Conservation (phyloP, 208 protist species). For the Crithidia fasciculata region DNA sequence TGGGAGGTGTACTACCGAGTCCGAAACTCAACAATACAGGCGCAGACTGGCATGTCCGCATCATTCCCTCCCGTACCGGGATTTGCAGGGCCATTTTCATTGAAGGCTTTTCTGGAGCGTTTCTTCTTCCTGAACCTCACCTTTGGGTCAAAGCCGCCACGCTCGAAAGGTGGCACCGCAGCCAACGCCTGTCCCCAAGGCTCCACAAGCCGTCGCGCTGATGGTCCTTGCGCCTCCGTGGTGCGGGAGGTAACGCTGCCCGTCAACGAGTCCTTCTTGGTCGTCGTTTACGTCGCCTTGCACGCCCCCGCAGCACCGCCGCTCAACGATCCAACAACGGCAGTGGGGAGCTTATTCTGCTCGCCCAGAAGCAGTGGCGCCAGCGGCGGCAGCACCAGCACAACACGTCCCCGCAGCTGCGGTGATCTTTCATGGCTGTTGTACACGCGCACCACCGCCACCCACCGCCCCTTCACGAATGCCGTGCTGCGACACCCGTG, state of each 20-base stretch:
- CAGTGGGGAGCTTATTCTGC: too few relatives aligned
- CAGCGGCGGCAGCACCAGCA: too few relatives aligned
- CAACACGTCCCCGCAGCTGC: background rate
- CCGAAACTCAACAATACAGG: background rate
- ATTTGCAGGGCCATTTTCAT: constrained; percentile 52
- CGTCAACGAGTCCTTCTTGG: constrained; percentile 40
- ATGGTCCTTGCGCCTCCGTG: background rate
- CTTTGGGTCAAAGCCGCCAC: constrained; percentile 1
- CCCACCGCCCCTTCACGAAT: constrained; percentile 32
- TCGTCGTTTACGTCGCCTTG: constrained; percentile 55
- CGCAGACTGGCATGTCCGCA: constrained; percentile 31
- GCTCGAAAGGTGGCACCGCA: background rate
- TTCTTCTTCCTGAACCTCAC: constrained; percentile 48
- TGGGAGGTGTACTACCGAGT: background rate
- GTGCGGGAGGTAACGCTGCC: constrained; percentile 24
- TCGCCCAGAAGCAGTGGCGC: too few relatives aligned
- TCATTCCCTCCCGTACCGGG: constrained; percentile 54
- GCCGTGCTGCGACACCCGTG: constrained; percentile 50
- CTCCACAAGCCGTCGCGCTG: too few relatives aligned
- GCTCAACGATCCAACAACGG: too few relatives aligned
- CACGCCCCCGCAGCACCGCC: constrained; percentile 37
- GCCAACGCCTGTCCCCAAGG: background rate
- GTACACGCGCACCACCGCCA: constrained; percentile 14
- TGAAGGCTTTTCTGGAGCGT: constrained; percentile 53
- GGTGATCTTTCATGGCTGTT: constrained; percentile 1